These are phyloP conservation scores for Tetrapyrgos nigripes DNA, from an alignment of 1,284 basidiomycete species.

Conservation along the genomic window DNA sequence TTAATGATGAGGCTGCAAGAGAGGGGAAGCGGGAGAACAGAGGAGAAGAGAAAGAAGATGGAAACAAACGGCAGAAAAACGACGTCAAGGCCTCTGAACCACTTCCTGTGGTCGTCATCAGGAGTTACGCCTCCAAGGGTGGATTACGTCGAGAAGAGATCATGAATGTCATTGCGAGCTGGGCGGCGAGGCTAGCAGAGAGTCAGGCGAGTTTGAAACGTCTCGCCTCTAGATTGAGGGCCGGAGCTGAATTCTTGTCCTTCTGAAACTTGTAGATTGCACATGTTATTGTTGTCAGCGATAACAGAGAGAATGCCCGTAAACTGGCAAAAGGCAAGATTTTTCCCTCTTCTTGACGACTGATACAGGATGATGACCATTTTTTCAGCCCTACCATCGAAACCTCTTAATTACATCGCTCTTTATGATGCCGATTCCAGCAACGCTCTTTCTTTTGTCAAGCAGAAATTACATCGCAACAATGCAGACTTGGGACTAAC, in stretches of 20 bases:
- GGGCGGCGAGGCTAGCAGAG: constrained; percentile 85
- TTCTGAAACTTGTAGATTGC: constrained; percentile 58
- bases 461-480: constrained; percentile 76
- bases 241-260: too few relatives aligned
- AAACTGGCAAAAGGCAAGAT: constrained; percentile 77
- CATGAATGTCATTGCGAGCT: constrained; percentile 80
- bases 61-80: constrained; percentile 20
- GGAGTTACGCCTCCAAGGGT: constrained; percentile 76
- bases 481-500: constrained; percentile 59
- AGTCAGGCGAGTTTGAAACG: constrained; percentile 67
- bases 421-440: constrained; percentile 86
- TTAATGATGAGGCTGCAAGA: constrained; percentile 45
- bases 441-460: constrained; percentile 84
- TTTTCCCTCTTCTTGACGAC: background rate
- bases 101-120: constrained; percentile 86
- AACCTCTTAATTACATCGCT: constrained; percentile 81
- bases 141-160: constrained; percentile 75
- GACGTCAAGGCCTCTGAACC: constrained; percentile 59
- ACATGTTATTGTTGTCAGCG: constrained; percentile 91
- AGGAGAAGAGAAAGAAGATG: constrained; percentile 29
- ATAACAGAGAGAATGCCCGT: constrained; percentile 90
- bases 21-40: constrained; percentile 29
- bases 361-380: background rate
- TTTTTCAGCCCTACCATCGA: constrained; percentile 80
- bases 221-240: too few relatives aligned